Percentiles rank a stretch among this genome's conserved stretches.
Evolutionary conservation across 2,329 filamentous ascomycete genomes (phyloP).

Genomic region (Gaeumannomyces tritici): DNA sequence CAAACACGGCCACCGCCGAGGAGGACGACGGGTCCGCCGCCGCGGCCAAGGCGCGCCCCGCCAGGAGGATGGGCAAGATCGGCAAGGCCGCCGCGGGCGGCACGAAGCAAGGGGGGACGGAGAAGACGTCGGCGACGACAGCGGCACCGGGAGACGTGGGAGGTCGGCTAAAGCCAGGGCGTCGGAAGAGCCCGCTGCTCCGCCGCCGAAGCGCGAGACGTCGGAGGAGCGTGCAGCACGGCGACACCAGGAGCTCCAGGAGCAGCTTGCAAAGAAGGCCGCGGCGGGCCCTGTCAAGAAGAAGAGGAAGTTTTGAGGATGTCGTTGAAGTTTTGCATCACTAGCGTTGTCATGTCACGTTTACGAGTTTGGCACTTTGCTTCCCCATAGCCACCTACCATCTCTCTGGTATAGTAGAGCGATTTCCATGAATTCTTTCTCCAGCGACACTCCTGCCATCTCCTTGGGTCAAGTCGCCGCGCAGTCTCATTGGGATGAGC

Average conservation of each 20-base stretch:
- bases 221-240: slow-evolving; percentile 37
- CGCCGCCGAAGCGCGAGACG: slow-evolving; percentile 24
- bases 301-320: slow-evolving; percentile 41
- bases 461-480: too few relatives aligned
- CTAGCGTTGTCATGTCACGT: too few relatives aligned
- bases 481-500: too few relatives aligned
- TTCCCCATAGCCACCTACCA: too few relatives aligned
- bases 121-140: slow-evolving; percentile 3
- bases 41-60: slow-evolving; percentile 8
- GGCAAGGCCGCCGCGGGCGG: slow-evolving; percentile 13
- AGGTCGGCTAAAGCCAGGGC: background rate
- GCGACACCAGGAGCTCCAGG: slow-evolving; percentile 40
- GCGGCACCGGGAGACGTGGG: background rate
- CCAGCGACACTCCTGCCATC: too few relatives aligned
- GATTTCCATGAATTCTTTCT: too few relatives aligned
- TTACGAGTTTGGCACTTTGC: too few relatives aligned
- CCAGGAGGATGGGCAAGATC: slow-evolving; percentile 22
- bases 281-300: slow-evolving; percentile 42
- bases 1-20: background rate
- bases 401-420: too few relatives aligned
- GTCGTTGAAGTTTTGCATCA: too few relatives aligned
- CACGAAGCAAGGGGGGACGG: slow-evolving; percentile 9
- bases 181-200: slow-evolving; percentile 14
- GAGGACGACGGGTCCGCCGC: slow-evolving; percentile 2
- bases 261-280: slow-evolving; percentile 38